Percentiles rank a stretch among this genome's conserved stretches.
These are phyloP conservation scores for Penicillium sp. DNA, from an alignment of 2,329 filamentous ascomycete genomes.

Conservation along the genomic window DNA sequence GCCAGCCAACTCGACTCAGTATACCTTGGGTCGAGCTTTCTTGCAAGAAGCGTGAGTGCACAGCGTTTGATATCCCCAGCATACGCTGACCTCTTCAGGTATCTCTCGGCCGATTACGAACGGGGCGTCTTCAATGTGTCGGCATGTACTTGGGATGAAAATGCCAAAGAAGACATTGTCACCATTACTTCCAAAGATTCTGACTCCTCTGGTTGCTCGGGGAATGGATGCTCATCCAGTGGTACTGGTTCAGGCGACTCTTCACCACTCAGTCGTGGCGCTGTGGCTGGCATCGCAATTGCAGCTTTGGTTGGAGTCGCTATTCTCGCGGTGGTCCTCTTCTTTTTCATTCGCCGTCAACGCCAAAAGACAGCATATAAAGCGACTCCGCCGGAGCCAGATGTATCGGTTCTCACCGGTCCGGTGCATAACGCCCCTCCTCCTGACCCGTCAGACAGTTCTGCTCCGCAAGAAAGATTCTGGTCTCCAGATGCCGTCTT, in stretches of 20 bases:
- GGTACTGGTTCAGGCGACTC: neutral
- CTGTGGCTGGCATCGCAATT: constrained; percentile 16
- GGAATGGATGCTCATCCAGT: constrained; percentile 1
- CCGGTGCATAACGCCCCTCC: constrained; percentile 9
- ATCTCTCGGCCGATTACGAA: constrained; percentile 55
- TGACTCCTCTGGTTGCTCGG: constrained; percentile 2
- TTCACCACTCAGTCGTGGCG: constrained; percentile 9
- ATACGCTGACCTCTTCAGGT: constrained; percentile 27
- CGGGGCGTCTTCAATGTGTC: constrained; percentile 51
- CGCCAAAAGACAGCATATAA: constrained; percentile 10
- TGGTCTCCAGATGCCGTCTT: constrained; percentile 13
- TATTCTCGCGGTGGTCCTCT: constrained; percentile 6
- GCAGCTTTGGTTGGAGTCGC: constrained; percentile 11
- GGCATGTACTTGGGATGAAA: constrained; percentile 12
- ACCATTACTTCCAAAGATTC: constrained; percentile 9
- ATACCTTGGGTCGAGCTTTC: constrained; percentile 63
- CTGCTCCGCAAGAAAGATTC: constrained; percentile 2
- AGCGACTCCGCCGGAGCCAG: constrained; percentile 7
- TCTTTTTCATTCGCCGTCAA: constrained; percentile 14
- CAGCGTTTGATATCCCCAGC: neutral
- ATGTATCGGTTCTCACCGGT: constrained; percentile 10
- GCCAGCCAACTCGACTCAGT: constrained; percentile 50
- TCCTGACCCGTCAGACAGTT: neutral
- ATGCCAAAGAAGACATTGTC: constrained; percentile 9
- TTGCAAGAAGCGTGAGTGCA: constrained; percentile 56